A percentile compares a stretch with the other conserved stretches of the same genome.
Conservation (phyloP, 345 rosid species). For the Theobroma cacao region DNA sequence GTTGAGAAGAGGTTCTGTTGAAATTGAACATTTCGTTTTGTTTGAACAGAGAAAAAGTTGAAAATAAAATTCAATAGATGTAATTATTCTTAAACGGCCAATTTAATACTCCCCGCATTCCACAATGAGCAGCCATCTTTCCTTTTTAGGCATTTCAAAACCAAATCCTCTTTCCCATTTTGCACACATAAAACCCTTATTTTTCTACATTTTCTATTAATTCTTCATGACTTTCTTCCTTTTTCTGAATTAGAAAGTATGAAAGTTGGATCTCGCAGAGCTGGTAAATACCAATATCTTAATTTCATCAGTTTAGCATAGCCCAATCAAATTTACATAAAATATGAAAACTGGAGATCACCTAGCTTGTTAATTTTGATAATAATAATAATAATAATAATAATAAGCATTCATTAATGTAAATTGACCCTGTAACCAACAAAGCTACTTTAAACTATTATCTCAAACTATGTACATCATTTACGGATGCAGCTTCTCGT, state of each 20-base stretch:
- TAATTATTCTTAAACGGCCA: background rate
- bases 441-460: background rate
- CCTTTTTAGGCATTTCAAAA: too few species aligned
- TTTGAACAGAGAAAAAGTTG: background rate
- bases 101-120: background rate
- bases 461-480: background rate
- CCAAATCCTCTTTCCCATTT: background rate
- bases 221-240: too few species aligned
- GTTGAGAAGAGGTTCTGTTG: background rate
- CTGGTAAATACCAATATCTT: too few species aligned
- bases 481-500: background rate
- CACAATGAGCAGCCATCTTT: background rate
- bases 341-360: background rate
- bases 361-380: background rate
- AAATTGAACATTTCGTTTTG: background rate
- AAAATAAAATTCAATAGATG: background rate
- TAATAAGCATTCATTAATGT: background rate
- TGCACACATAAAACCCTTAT: background rate
- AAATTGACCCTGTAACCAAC: background rate
- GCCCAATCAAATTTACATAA: background rate
- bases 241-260: background rate
- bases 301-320: background rate
- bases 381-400: too few species aligned
- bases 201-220: too few species aligned
- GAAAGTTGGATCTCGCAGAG: too few species aligned